Conservation (phyloP, 495 filamentous ascomycete genomes). For the Penicillium macrosclerotiorum region DNA sequence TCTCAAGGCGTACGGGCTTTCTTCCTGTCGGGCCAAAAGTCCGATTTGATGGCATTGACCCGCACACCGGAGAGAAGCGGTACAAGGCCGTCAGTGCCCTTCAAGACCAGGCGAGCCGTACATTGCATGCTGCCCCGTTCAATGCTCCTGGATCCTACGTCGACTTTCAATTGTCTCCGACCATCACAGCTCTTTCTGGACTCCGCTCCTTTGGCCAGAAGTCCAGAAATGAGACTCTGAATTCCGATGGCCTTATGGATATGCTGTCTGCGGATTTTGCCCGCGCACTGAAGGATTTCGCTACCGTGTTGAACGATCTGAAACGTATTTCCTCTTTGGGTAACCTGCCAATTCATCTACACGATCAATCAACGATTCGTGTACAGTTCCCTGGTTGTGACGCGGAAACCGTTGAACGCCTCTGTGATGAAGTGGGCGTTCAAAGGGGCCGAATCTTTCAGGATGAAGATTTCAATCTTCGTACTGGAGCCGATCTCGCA, state of each 20-base stretch:
- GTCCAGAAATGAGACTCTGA: slow-evolving; percentile 51
- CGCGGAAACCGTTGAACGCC: slow-evolving; percentile 71
- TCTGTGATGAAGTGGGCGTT: slow-evolving; percentile 85
- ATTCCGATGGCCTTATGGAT: slow-evolving; percentile 78
- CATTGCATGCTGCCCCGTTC: slow-evolving; percentile 53
- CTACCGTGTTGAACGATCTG: slow-evolving; percentile 75
- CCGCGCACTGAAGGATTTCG: slow-evolving; percentile 78
- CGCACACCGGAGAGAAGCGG: slow-evolving; percentile 67
- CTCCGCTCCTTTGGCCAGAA: slow-evolving; percentile 40
- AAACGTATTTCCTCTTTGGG: slow-evolving; percentile 72
- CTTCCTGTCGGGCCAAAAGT: slow-evolving; percentile 83
- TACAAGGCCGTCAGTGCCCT: slow-evolving; percentile 68
- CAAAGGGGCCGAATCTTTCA: slow-evolving; percentile 72
- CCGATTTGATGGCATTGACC: slow-evolving; percentile 71
- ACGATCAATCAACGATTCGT: slow-evolving; percentile 59
- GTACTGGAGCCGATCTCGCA: slow-evolving; percentile 65
- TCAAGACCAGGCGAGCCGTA: slow-evolving; percentile 65
- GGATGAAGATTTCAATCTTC: slow-evolving; percentile 68
- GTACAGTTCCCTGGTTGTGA: slow-evolving; percentile 93
- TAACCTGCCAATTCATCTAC: slow-evolving; percentile 76
- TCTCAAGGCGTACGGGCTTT: slow-evolving; percentile 88
- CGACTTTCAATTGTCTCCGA: slow-evolving; percentile 84
- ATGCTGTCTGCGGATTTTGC: slow-evolving; percentile 86
- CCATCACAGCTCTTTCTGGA: slow-evolving; percentile 75
- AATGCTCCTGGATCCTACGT: slow-evolving; percentile 71